These are phyloP conservation scores for Solanum ossicruentum DNA, from an alignment of 257 asterid species.

Conservation along the genomic window DNA sequence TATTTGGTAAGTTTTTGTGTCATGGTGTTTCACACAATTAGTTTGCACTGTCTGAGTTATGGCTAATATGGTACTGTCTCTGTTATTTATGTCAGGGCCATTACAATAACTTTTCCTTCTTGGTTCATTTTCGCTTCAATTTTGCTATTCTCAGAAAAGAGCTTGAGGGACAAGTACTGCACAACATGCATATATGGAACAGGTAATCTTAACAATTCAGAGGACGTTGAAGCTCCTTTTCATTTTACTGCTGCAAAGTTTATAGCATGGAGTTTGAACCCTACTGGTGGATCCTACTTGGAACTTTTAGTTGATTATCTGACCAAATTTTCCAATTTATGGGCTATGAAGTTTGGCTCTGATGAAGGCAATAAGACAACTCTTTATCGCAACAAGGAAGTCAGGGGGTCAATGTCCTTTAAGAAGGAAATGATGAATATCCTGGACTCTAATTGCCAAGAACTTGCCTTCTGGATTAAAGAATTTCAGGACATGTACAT, in stretches of 20 bases:
- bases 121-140: conserved; percentile 63
- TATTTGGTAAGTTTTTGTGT: conserved; percentile 36
- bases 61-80: not conserved
- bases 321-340: conserved; percentile 25
- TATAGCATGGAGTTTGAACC: conserved; percentile 64
- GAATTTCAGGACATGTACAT: conserved; percentile 28
- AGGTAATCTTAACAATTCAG: conserved; percentile 5
- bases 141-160: conserved; percentile 34
- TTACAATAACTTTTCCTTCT: conserved; percentile 53
- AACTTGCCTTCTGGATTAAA: conserved; percentile 38
- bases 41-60: conserved; percentile 7
- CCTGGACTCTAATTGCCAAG: conserved; percentile 13
- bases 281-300: conserved; percentile 30
- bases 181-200: conserved; percentile 5
- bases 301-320: conserved; percentile 28
- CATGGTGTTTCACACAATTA: not conserved
- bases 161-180: conserved; percentile 8
- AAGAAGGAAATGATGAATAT: conserved; percentile 9
- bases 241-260: conserved; percentile 41
- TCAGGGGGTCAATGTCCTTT: conserved; percentile 10
- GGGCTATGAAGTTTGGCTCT: conserved; percentile 21
- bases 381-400: conserved; percentile 12
- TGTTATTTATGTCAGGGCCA: conserved; percentile 35
- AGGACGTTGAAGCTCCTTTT: conserved; percentile 17
- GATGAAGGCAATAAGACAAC: conserved; percentile 12